Evolutionary conservation across 202 grass and related monocot genomes (phyloP).

Genomic region (Eragrostis tef): DNA sequence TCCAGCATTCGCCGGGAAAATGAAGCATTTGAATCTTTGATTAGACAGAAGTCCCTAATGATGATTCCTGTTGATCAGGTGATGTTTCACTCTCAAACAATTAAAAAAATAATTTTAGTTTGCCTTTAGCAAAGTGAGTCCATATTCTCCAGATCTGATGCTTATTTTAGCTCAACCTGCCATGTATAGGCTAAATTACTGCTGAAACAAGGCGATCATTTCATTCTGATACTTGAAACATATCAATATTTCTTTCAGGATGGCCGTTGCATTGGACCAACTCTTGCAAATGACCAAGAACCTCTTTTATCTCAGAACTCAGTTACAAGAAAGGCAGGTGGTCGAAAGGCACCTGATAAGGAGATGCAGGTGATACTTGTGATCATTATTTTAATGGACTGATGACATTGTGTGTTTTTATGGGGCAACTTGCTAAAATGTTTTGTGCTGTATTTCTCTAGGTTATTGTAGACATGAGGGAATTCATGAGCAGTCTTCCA

Average conservation of each 20-base stretch:
- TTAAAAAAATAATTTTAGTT: slow-evolving; percentile 18
- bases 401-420: slow-evolving; percentile 8
- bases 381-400: slow-evolving; percentile 31
- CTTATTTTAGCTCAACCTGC: no score
- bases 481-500: slow-evolving; percentile 97
- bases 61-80: slow-evolving; percentile 98
- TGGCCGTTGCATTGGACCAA: slow-evolving; percentile 79
- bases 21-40: slow-evolving; percentile 91
- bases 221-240: slow-evolving; percentile 21
- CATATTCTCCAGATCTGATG: no score
- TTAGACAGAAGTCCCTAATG: slow-evolving; percentile 95
- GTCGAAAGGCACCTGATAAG: slow-evolving; percentile 67
- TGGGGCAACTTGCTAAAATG: slow-evolving; percentile 28
- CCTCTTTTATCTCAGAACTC: slow-evolving; percentile 68
- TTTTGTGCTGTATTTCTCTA: slow-evolving; percentile 46
- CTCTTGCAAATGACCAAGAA: slow-evolving; percentile 63
- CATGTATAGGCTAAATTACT: slow-evolving; percentile 4
- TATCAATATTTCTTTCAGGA: slow-evolving; percentile 54
- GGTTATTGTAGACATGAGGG: slow-evolving; percentile 98
- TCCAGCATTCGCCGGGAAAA: slow-evolving; percentile 90
- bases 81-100: slow-evolving; percentile 37
- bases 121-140: slow-evolving; percentile 30
- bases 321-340: slow-evolving; percentile 88
- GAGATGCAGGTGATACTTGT: slow-evolving; percentile 74
- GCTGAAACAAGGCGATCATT: neutral